Evolutionary conservation across 257 asterid genomes (phyloP).

Genomic region (Fraxinus excelsior): DNA sequence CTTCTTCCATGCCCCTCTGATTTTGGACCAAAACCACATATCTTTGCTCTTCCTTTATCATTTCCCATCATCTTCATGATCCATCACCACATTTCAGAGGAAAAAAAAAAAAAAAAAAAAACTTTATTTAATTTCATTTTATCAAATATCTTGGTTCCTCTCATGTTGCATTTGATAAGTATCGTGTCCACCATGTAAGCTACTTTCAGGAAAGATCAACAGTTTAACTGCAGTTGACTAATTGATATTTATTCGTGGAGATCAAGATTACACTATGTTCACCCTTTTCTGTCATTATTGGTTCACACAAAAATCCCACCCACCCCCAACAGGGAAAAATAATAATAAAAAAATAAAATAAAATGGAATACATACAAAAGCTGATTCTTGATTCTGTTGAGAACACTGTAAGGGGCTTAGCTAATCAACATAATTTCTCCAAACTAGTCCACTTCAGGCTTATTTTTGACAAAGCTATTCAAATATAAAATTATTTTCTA

Average conservation of each 20-base stretch:
- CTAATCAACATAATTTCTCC: background rate
- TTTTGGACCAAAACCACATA: background rate
- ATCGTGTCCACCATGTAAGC: background rate
- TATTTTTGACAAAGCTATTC: no score
- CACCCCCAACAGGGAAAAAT: background rate
- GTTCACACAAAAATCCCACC: background rate
- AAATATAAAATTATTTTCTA: background rate
- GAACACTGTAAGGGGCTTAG: background rate
- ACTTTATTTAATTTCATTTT: no score
- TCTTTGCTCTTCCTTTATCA: background rate
- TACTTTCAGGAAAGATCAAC: background rate
- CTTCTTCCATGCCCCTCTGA: background rate
- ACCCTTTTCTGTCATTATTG: background rate
- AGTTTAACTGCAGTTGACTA: background rate
- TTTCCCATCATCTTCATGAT: background rate
- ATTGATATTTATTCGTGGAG: background rate
- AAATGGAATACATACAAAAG: background rate
- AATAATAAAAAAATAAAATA: no score
- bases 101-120: no score
- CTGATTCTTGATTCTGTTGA: background rate
- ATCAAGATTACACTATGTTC: no score
- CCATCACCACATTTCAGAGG: background rate
- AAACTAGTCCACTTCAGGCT: background rate
- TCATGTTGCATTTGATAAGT: background rate
- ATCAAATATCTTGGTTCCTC: background rate